A percentile compares a stretch with the other conserved stretches of the same genome.
These are phyloP conservation scores for Trypanosoma avium DNA, from an alignment of 208 protist species.

Conservation along the genomic window DNA sequence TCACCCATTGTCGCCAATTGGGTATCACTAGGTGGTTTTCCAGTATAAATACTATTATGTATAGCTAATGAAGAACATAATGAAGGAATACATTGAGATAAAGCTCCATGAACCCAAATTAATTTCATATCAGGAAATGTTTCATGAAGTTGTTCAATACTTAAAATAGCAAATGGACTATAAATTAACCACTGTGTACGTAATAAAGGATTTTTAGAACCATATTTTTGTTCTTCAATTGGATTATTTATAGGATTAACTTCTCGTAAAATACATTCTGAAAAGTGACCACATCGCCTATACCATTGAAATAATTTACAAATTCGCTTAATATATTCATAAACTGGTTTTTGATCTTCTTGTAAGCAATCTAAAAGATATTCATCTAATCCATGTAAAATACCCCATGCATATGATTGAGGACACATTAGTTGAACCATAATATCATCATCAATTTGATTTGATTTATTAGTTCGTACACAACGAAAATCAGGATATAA, in stretches of 20 bases:
- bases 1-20: slow-evolving; percentile 81
- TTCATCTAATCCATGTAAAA: slow-evolving; percentile 88
- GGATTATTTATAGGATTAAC: slow-evolving; percentile 79
- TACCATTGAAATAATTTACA: slow-evolving; percentile 89
- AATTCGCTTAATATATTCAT: slow-evolving; percentile 64
- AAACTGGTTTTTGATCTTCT: slow-evolving; percentile 79
- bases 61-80: slow-evolving; percentile 83
- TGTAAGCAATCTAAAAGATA: slow-evolving; percentile 87
- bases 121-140: slow-evolving; percentile 75
- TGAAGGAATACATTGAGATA: slow-evolving; percentile 83
- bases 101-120: slow-evolving; percentile 87
- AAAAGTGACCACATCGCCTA: slow-evolving; percentile 81
- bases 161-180: slow-evolving; percentile 84
- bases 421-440: slow-evolving; percentile 84
- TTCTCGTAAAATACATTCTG: slow-evolving; percentile 61
- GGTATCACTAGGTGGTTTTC: slow-evolving; percentile 80
- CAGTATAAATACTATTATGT: slow-evolving; percentile 89
- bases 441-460: slow-evolving; percentile 86
- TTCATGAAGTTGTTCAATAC: slow-evolving; percentile 54
- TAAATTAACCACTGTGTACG: slow-evolving; percentile 80
- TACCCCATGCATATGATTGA: slow-evolving; percentile 84
- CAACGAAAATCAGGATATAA: slow-evolving; percentile 76
- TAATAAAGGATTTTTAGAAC: slow-evolving; percentile 60
- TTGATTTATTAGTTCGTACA: slow-evolving; percentile 50
- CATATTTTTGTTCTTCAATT: slow-evolving; percentile 78